Evolutionary conservation across 1,139 yeast genomes (phyloP).

Genomic region (Saccharomyces hybrid): DNA sequence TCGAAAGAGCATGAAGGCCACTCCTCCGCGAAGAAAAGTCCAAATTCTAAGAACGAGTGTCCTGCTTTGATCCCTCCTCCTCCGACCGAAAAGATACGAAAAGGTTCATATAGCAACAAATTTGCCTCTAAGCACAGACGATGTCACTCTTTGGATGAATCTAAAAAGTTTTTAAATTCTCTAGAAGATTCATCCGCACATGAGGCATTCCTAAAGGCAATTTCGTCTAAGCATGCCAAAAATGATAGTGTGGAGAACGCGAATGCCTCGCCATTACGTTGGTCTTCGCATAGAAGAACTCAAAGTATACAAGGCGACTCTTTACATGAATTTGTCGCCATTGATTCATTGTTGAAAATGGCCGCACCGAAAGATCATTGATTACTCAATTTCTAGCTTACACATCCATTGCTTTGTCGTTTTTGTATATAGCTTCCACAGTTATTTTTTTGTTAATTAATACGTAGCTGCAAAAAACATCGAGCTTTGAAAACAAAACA

Average conservation of each 20-base stretch:
- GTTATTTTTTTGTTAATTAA: background rate
- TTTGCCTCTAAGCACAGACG: background rate
- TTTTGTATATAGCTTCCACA: background rate
- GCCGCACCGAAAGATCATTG: background rate
- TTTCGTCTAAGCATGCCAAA: background rate
- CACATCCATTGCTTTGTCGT: background rate
- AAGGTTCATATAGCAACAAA: background rate
- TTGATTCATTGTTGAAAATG: background rate
- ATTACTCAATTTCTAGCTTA: too few species aligned
- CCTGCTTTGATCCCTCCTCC: background rate
- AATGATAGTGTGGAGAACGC: background rate
- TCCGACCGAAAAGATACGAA: background rate
- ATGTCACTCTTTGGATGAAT: background rate
- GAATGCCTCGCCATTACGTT: background rate
- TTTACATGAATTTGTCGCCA: background rate
- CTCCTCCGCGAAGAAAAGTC: too few species aligned
- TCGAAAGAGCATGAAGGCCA: constrained; percentile 33
- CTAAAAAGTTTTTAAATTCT: background rate
- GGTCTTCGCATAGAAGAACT: background rate
- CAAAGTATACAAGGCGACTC: background rate
- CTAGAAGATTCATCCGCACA: background rate
- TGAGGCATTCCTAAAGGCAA: background rate
- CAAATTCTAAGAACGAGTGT: too few species aligned
- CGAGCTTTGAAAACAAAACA: background rate
- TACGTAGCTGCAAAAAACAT: background rate